Base-by-base conservation (phyloP, 2,329 filamentous ascomycete species). In the Fusarium dimerum region DNA sequence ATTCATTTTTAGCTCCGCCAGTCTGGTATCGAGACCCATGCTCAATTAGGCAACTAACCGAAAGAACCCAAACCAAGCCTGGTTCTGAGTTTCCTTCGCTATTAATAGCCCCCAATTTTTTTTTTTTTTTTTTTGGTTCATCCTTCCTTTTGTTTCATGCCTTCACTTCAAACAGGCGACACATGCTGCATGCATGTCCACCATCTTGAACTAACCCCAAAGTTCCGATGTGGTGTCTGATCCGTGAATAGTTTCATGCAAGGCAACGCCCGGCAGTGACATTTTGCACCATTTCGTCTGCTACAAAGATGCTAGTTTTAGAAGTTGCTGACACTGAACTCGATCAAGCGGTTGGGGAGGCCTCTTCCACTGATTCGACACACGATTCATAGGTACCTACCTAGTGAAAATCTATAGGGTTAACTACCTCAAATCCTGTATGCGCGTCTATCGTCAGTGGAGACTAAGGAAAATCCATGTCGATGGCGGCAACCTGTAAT, bases 61-160 rank as follows among this genome's bases (percentile, higher is more conserved):
- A 57, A 48, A 43, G 42, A 43, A 20, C 30, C 26, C 47, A 56
- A 26, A 7, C 20, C 20, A 26, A 26, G 20, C 20, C 20, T 5
- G 20, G 20, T 26, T 26, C 20, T 26, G 20, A 26, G 20, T 26
- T 7, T 7, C 20, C 20, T 47, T 36, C 32, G 13, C 57, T 60
- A 60, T 60, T 60, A 60, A 60, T 60, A 60, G 57, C 41, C 55
- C 40, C 43, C 40, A 42, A 48, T 16, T 38, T 50, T 45, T 45
- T 38, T 26, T 26, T 16, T 38, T 50, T 45, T 45, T 38, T 26
- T 26, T 26, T 26, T 26, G 20, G 20, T 26, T 26, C 20, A 26
- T 26, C 20, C 7, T 26, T 26, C 10, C 10, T 36, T 11, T 36
- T 36, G 32, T 36, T 36, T 36, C 32, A 36, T 12, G 32, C 32